These are phyloP conservation scores for Pezicula carpinea DNA, from an alignment of 2,329 filamentous ascomycete genomes.

Conservation along the genomic window DNA sequence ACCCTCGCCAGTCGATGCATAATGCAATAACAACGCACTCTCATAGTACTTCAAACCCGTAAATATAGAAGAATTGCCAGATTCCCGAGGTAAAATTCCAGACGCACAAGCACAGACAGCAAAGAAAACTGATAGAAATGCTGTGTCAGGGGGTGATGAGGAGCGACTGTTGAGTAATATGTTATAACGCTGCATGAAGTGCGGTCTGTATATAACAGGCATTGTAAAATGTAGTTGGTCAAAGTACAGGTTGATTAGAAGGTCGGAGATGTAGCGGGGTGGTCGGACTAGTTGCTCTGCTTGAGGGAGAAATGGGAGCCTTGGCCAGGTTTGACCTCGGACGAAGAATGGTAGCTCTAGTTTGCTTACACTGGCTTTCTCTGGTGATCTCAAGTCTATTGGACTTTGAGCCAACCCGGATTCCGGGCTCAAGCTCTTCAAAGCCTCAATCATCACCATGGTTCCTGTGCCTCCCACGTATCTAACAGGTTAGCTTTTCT, in stretches of 20 bases:
- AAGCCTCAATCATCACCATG: conserved; percentile 25
- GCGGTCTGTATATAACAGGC: neutral
- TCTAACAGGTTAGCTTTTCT: neutral
- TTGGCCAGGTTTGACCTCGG: conserved; percentile 22
- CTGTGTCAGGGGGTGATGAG: conserved; percentile 22
- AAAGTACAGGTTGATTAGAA: conserved; percentile 37
- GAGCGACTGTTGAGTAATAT: conserved; percentile 16
- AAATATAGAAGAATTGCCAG: conserved; percentile 7
- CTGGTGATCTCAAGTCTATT: neutral
- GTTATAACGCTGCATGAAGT: conserved; percentile 3
- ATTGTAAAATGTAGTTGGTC: conserved; percentile 29
- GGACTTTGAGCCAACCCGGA: neutral
- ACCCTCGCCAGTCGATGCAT: conserved; percentile 22
- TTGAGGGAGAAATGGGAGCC: conserved; percentile 23
- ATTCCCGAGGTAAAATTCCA: conserved; percentile 16
- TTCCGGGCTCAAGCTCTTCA: conserved; percentile 15
- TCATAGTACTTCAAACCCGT: conserved; percentile 22
- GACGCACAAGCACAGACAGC: conserved; percentile 28
- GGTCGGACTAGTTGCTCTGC: conserved; percentile 23
- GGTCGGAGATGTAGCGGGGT: conserved; percentile 29
- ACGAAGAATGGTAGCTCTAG: conserved; percentile 26
- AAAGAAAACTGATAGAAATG: conserved; percentile 27
- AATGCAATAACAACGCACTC: conserved; percentile 22
- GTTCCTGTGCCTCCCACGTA: conserved; percentile 18
- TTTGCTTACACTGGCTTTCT: conserved; percentile 3